Base-by-base conservation (phyloP, 352 stramenopile genomes). In the Pythium inflatum region DNA sequence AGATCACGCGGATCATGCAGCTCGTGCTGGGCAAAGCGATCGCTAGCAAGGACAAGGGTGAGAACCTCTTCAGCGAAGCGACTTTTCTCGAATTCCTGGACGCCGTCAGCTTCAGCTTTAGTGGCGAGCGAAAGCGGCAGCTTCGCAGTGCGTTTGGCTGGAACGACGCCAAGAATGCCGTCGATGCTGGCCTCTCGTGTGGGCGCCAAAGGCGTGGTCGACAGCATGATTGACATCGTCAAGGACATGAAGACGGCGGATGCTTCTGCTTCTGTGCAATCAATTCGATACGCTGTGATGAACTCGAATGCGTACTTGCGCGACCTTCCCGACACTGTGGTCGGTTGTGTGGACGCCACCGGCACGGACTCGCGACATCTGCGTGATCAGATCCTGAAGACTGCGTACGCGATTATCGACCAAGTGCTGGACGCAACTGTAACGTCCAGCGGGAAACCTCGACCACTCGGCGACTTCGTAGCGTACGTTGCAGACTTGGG, bases 141-240 rank as follows among this genome's bases (percentile, higher is more conserved):
- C 48, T 40, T 25, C 27, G 48, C 48, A 40, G 27, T 20, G 27
- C 7, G 14, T 38, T 56, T 12, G 16, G 48, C 14, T 56, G 48
- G 48, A 30, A 56, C 16, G 48, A 56, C 28, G 48, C 27, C 57
- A 83, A 73, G 46, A 69, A 71, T 0, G 38, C 87, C 22, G 77
- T 91, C 14, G 64, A 74, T 18, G 75, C 74, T 0, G 73, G 73
- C 11, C 66, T 79, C 0, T 83, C 56, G 0, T 91, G 79, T 30
- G 83, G 81, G 0, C 67, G 73, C n/a, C 41, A 84, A 90, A 43
- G 69, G 58, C 4, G 62, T 88, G 5, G 82, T 82, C 6, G 75
- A 90, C 57, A 78, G 77, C 22, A 75, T 89, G 53, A 69, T 82
- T n/a, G 66, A 57, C 1, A 67, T 76, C 12, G 77, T 92, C 13